Evolutionary conservation across 768 basidiomycete genomes (phyloP).

Genomic region (Calvatia gigantea): DNA sequence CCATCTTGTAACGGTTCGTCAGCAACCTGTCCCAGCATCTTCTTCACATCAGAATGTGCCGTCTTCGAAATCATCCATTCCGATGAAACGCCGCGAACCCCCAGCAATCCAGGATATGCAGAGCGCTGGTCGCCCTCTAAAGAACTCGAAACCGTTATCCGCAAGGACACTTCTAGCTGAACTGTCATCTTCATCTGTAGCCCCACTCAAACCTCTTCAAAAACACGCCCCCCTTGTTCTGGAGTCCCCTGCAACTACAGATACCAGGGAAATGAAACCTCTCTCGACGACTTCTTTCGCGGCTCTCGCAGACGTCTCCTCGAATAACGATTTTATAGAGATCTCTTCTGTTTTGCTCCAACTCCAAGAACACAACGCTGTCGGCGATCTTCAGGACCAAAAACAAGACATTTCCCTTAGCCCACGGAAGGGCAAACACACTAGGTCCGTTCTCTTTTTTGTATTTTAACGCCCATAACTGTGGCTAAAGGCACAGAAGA

Average conservation of each 20-base stretch:
- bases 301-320: background rate
- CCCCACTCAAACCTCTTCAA: background rate
- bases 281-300: conserved; percentile 3
- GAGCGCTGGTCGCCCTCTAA: background rate
- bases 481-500: conserved; percentile 26
- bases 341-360: conserved; percentile 2
- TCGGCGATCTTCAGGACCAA: background rate
- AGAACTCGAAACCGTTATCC: background rate
- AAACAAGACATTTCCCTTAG: background rate
- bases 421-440: conserved; percentile 7
- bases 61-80: background rate
- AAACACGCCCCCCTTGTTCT: background rate
- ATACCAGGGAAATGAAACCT: conserved; percentile 3
- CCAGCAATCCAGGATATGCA: background rate
- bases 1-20: background rate
- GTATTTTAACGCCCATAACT: background rate
- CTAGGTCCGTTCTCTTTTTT: background rate
- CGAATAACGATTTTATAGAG: background rate
- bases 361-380: background rate
- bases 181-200: background rate
- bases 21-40: background rate
- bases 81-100: conserved; percentile 1
- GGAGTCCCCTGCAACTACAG: background rate
- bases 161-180: background rate
- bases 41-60: background rate